A percentile compares a stretch with the other conserved stretches of the same genome.
Conservation (phyloP, 768 basidiomycete genomes). For the Hypholoma fasciculare region DNA sequence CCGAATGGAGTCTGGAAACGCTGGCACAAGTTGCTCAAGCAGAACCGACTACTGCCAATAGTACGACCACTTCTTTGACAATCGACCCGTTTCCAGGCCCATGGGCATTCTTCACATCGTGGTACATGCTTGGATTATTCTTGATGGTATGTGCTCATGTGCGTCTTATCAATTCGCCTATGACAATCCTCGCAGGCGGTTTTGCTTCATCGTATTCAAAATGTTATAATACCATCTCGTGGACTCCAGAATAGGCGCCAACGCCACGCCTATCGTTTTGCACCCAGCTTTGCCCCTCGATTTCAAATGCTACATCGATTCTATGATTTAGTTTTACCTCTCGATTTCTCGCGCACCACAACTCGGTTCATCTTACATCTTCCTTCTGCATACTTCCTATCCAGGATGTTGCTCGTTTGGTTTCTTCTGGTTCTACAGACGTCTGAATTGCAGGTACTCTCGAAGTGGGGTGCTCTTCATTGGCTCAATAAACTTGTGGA, state of each 20-base stretch:
- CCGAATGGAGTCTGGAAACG: constrained; percentile 9
- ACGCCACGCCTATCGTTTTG: constrained; percentile 26
- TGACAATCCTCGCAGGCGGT: constrained; percentile 47
- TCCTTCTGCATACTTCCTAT: constrained; percentile 64
- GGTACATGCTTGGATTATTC: constrained; percentile 68
- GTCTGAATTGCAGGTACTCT: constrained; percentile 27
- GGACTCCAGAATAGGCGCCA: constrained; percentile 21
- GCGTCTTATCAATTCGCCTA: not conserved
- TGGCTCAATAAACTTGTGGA: constrained; percentile 34
- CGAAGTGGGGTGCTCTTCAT: constrained; percentile 9
- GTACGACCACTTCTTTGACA: not conserved
- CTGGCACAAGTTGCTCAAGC: not conserved
- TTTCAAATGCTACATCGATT: constrained; percentile 23
- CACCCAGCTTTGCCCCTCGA: constrained; percentile 15
- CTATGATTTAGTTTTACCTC: constrained; percentile 52
- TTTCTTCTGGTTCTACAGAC: constrained; percentile 58
- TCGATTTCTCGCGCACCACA: constrained; percentile 60
- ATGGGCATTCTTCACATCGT: constrained; percentile 73
- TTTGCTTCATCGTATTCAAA: constrained; percentile 74
- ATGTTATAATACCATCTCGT: constrained; percentile 71
- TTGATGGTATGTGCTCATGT: constrained; percentile 50
- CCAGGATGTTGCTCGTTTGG: constrained; percentile 59
- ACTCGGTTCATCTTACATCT: constrained; percentile 61
- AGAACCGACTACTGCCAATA: not conserved
- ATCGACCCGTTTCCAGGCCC: constrained; percentile 49